Conservation (phyloP, 2,329 filamentous ascomycete genomes). For the Epichloe gansuensis region DNA sequence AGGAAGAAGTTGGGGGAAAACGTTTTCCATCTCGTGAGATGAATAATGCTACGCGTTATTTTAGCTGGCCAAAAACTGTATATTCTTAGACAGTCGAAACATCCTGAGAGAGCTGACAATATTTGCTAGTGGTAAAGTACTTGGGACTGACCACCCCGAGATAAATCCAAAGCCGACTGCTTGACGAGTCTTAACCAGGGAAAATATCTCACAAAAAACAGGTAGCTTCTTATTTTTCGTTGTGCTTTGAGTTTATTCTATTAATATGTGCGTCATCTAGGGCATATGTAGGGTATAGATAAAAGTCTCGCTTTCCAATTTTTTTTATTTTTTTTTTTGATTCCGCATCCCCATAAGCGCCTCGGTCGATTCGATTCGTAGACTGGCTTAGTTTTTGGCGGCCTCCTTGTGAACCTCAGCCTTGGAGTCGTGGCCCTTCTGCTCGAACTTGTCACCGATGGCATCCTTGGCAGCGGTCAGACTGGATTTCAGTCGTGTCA, state of each 20-base stretch:
- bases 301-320: not conserved
- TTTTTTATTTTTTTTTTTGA: not conserved
- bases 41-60: no score
- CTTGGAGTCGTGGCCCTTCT: constrained; percentile 27
- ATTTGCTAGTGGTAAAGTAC: no score
- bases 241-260: not conserved
- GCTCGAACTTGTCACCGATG: constrained; percentile 33
- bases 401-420: constrained; percentile 29
- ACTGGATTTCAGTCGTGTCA: constrained; percentile 14
- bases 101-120: no score
- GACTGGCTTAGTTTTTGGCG: constrained; percentile 17
- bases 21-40: no score
- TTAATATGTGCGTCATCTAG: not conserved
- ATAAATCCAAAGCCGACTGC: no score
- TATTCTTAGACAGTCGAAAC: no score
- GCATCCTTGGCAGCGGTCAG: constrained; percentile 35
- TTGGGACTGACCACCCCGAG: no score
- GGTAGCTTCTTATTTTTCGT: no score
- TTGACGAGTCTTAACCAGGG: no score
- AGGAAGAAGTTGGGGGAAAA: no score
- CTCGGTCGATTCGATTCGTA: not conserved
- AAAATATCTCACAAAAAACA: no score
- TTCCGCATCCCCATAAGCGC: not conserved
- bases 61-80: no score
- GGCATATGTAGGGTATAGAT: not conserved